Evolutionary conservation across 2,329 filamentous ascomycete genomes (phyloP).

Genomic region (Colletotrichum tropicale): DNA sequence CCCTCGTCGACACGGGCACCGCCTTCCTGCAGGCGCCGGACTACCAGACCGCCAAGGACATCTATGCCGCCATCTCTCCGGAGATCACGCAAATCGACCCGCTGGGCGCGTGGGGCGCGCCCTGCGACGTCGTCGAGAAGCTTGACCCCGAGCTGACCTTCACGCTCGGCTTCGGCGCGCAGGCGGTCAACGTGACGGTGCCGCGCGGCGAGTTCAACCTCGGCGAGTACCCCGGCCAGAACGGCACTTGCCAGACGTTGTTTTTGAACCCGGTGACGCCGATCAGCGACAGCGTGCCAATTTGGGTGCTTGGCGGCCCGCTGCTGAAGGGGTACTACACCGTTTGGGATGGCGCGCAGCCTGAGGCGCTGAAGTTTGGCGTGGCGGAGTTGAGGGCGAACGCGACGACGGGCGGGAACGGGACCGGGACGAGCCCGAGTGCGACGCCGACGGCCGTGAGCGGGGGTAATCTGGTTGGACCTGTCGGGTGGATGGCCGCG

Average conservation of each 20-base stretch:
- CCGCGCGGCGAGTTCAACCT: slow-evolving; percentile 33
- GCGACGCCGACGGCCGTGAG: background rate
- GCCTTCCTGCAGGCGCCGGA: slow-evolving; percentile 35
- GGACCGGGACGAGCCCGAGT: background rate
- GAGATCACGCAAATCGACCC: slow-evolving; percentile 32
- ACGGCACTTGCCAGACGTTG: background rate
- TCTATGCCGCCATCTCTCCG: slow-evolving; percentile 34
- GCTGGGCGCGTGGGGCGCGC: slow-evolving; percentile 35
- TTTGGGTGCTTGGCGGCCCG: background rate
- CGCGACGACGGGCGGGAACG: background rate
- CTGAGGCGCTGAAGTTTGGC: background rate
- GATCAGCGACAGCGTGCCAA: background rate
- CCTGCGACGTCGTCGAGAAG: slow-evolving; percentile 31
- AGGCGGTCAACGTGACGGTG: slow-evolving; percentile 30
- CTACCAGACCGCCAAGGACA: slow-evolving; percentile 26
- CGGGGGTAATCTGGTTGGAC: background rate
- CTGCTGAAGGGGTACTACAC: background rate
- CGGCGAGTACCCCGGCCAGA: slow-evolving; percentile 28
- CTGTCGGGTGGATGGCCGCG: background rate
- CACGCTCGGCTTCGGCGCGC: slow-evolving; percentile 26
- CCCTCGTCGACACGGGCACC: slow-evolving; percentile 35
- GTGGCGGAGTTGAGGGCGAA: background rate
- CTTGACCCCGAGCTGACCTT: slow-evolving; percentile 32
- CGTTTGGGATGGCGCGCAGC: background rate
- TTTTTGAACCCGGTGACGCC: background rate